phyloP scores from a whole-genome alignment of 345 rosid species.

The Conringia planisiliqua region DNA sequence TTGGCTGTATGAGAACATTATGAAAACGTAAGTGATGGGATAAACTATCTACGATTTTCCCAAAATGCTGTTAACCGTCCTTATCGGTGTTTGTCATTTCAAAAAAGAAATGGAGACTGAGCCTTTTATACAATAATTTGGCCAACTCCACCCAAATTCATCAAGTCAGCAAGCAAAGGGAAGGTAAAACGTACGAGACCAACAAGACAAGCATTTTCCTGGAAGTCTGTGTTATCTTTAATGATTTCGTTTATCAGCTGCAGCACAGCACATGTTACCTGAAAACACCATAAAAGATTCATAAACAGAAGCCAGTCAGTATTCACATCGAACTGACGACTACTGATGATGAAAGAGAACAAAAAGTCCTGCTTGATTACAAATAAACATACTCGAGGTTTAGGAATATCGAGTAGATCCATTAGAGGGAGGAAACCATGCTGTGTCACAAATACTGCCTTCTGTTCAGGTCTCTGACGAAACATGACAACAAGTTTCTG shows the following conservation, averaged over 20 bases:
- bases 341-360: neutral
- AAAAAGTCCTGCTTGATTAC: slow-evolving; percentile 12
- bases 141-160: neutral
- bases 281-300: slow-evolving; percentile 31
- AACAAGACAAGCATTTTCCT: slow-evolving; percentile 98
- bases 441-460: slow-evolving; percentile 75
- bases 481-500: slow-evolving; percentile 74
- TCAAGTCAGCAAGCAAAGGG: slow-evolving; percentile 8
- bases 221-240: slow-evolving; percentile 81
- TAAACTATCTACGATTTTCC: neutral
- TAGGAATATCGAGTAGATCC: slow-evolving; percentile 89
- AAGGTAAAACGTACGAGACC: slow-evolving; percentile 57
- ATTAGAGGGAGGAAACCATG: slow-evolving; percentile 87
- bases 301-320: slow-evolving; percentile 17
- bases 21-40: neutral
- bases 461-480: slow-evolving; percentile 92
- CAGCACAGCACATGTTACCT: slow-evolving; percentile 87
- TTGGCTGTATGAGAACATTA: neutral
- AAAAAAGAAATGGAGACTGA: neutral
- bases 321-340: neutral
- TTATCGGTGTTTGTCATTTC: neutral
- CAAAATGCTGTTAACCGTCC: neutral
- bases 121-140: neutral
- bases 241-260: slow-evolving; percentile 83
- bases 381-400: slow-evolving; percentile 59